Evolutionary conservation across 2,329 filamentous ascomycete species (phyloP).

Genomic region (Pyricularia grisea): DNA sequence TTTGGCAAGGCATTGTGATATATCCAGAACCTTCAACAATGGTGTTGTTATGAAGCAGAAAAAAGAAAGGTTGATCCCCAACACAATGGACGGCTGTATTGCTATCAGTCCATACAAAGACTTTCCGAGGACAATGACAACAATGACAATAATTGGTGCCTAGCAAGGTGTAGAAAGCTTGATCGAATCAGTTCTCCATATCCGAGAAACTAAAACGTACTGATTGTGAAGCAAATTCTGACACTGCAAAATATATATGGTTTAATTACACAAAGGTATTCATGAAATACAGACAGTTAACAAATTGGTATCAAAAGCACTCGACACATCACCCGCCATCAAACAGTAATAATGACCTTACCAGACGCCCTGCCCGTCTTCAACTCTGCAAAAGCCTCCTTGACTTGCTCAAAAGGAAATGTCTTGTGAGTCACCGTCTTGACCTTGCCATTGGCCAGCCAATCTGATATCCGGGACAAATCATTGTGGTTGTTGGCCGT

Average conservation of each 20-base stretch:
- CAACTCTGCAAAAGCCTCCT: constrained; percentile 14
- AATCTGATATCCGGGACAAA: constrained; percentile 11
- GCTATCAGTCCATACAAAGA: not conserved
- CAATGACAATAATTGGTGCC: not conserved
- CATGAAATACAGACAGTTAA: not conserved
- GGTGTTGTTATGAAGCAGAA: not conserved
- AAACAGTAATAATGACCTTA: constrained; percentile 16
- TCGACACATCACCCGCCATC: not conserved
- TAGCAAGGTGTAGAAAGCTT: not conserved
- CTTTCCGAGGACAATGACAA: not conserved
- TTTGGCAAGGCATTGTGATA: not conserved
- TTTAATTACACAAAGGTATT: not conserved
- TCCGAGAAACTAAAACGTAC: not conserved
- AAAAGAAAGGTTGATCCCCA: not conserved
- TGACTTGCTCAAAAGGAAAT: constrained; percentile 13
- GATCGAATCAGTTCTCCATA: not conserved
- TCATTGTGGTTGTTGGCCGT: constrained; percentile 7
- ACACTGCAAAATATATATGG: not conserved
- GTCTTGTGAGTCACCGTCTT: constrained; percentile 13
- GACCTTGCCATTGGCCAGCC: constrained; percentile 18
- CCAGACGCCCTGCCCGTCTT: constrained; percentile 12
- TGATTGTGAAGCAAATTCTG: not conserved
- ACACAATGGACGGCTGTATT: not conserved
- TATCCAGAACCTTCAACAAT: not conserved
- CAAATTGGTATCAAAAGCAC: constrained; percentile 7